Evolutionary conservation across 2,329 filamentous ascomycete species (phyloP).

Genomic region (Neonectria hederae): DNA sequence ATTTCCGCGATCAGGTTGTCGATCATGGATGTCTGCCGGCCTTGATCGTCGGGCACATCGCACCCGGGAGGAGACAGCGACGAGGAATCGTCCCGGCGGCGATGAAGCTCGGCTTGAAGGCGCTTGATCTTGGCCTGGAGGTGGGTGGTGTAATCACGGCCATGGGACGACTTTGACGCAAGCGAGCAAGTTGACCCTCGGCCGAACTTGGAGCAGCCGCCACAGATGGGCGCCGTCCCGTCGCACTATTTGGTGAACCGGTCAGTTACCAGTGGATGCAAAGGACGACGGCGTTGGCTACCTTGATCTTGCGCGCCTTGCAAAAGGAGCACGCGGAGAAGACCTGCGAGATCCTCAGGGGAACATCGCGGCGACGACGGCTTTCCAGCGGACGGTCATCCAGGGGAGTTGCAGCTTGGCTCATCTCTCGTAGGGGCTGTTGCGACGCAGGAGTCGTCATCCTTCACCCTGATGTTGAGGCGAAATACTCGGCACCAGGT

Average conservation of each 20-base stretch:
- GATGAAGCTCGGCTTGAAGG: slow-evolving; percentile 21
- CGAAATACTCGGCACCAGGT: not conserved
- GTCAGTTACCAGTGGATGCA: not conserved
- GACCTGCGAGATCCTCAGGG: slow-evolving; percentile 31
- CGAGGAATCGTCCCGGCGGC: not conserved
- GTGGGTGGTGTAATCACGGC: slow-evolving; percentile 35
- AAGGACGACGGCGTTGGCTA: not conserved
- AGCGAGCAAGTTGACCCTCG: slow-evolving; percentile 35
- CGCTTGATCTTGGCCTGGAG: slow-evolving; percentile 30
- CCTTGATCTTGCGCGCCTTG: slow-evolving; percentile 39
- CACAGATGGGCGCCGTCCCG: slow-evolving; percentile 31
- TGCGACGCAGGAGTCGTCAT: not conserved
- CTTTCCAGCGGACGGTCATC: too few relatives aligned
- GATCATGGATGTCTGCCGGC: slow-evolving; percentile 21
- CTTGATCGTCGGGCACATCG: not conserved
- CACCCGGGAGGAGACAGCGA: not conserved
- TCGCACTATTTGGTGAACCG: slow-evolving; percentile 24
- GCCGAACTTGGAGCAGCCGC: slow-evolving; percentile 38
- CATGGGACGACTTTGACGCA: slow-evolving; percentile 13
- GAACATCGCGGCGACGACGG: slow-evolving; percentile 1
- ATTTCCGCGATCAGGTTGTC: slow-evolving; percentile 39
- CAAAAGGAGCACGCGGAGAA: slow-evolving; percentile 39
- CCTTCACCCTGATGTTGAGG: not conserved
- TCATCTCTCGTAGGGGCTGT: not conserved
- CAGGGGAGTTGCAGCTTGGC: slow-evolving; percentile 1